Base-by-base conservation (phyloP, 2,329 filamentous ascomycete genomes). In the Penicillium corylophilum region DNA sequence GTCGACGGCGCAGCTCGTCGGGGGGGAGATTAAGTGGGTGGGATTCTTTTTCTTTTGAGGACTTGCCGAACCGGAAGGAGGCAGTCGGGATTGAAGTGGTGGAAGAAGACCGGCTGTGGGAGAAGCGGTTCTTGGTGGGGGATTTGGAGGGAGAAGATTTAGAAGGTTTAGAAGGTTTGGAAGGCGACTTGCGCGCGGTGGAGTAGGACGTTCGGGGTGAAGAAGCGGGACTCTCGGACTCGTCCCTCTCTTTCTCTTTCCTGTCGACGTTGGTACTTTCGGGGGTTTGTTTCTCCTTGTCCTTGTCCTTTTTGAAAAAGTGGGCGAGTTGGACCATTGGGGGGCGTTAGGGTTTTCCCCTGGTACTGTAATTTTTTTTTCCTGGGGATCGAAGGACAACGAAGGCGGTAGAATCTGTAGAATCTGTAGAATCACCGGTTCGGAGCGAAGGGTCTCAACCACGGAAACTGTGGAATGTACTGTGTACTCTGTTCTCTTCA, bases 21-120 rank as follows among this genome's bases (percentile, higher is more conserved):
- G 91, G 91, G 2, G 88, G 90, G 20, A 95, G 83, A 67, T 96
- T 96, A 46, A 96, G 82, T 35, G 93, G 93, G 72, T 96, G 92
- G 2, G 85, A 87, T 69, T 93, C 83, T 58, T 79, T 79, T 55
- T 71, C 69, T 64, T 65, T 63, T 16, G 69, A 64, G 53, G 66
- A 66, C 55, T 71, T 33, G 15, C 55, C 49, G 46, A 60, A 64
- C 42, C 65, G 72, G 69, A 57, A 72, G 70, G 61, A 59, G 63
- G 56, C 61, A 61, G 61, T 56, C 44, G 63, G 56, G 44, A 49
- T 60, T 38, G 68, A 64, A 22, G 62, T 48, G 18, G 62, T 65
- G 16, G 68, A 66, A n/a, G 68, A 66, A 16, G 69, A 70, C 52
- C 65, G 67, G 60, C 61, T 65, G 58, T 66, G 62, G 18, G 58